Evolutionary conservation across 2,329 filamentous ascomycete species (phyloP).

Genomic region (Monilinia laxa): DNA sequence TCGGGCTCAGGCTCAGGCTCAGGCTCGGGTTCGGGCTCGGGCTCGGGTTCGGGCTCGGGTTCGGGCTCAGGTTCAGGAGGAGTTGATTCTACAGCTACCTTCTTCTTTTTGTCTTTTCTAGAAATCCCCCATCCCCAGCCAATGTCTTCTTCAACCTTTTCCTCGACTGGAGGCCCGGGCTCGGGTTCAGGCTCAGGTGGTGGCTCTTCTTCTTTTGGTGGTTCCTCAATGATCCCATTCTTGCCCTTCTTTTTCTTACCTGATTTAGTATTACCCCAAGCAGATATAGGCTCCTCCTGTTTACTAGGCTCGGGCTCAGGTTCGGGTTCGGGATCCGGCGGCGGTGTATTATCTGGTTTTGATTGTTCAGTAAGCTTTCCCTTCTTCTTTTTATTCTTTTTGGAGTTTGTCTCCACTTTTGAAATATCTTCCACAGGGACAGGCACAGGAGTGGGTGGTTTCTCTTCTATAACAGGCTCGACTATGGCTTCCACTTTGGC

Average conservation of each 20-base stretch:
- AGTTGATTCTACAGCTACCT: constrained; percentile 17
- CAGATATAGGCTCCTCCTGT: constrained; percentile 29
- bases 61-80: constrained; percentile 38
- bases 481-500: constrained; percentile 35
- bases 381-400: constrained; percentile 46
- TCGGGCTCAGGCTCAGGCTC: constrained; percentile 28
- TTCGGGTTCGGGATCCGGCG: constrained; percentile 27
- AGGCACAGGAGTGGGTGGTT: background rate
- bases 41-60: constrained; percentile 28
- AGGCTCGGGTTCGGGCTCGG: constrained; percentile 40
- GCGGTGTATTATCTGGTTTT: constrained; percentile 36
- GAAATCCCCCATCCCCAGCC: constrained; percentile 40
- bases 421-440: constrained; percentile 16
- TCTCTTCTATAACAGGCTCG: constrained; percentile 46
- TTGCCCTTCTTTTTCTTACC: constrained; percentile 49
- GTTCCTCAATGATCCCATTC: constrained; percentile 49
- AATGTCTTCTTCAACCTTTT: constrained; percentile 8
- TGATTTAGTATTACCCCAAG: constrained; percentile 30
- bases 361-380: constrained; percentile 36
- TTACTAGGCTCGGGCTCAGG: constrained; percentile 41
- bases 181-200: constrained; percentile 45
- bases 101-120: constrained; percentile 44
- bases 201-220: constrained; percentile 44
- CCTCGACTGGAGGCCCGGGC: constrained; percentile 42
- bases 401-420: constrained; percentile 51